A percentile compares a stretch with the other conserved stretches of the same genome.
These are phyloP conservation scores for Neonectria ditissima DNA, from an alignment of 2,329 filamentous ascomycete species.

Conservation along the genomic window DNA sequence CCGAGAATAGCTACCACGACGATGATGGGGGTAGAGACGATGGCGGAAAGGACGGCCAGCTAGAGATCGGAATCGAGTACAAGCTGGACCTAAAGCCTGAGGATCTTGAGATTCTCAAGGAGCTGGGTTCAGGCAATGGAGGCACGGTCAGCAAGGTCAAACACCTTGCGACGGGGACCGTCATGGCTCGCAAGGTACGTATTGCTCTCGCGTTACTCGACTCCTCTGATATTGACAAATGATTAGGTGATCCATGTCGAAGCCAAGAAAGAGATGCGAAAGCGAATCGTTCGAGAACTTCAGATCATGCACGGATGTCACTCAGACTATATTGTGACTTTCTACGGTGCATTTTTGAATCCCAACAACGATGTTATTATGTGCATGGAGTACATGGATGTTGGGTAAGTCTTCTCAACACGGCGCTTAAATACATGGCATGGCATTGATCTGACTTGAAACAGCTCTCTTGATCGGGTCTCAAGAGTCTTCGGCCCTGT, in stretches of 20 bases:
- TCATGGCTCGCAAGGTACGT: constrained; percentile 95
- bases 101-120: constrained; percentile 92
- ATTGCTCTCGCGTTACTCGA: not conserved
- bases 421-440: too few relatives aligned
- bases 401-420: constrained; percentile 76
- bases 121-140: constrained; percentile 95
- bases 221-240: constrained; percentile 31
- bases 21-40: constrained; percentile 71
- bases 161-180: constrained; percentile 92
- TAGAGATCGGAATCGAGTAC: constrained; percentile 98
- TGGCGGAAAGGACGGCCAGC: constrained; percentile 67
- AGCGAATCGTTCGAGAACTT: constrained; percentile 95
- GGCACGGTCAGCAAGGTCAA: constrained; percentile 98
- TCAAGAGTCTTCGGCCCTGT: constrained; percentile 96
- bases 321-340: constrained; percentile 95
- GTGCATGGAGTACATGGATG: constrained; percentile 99
- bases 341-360: constrained; percentile 97
- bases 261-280: constrained; percentile 95
- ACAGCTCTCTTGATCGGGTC: constrained; percentile 89
- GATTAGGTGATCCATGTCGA: constrained; percentile 94
- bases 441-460: constrained; percentile 23
- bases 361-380: constrained; percentile 98
- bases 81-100: constrained; percentile 91
- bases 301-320: constrained; percentile 99
- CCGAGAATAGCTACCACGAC: constrained; percentile 75